Percentiles rank a stretch among this genome's conserved stretches.
These are phyloP conservation scores for Tulasnella sp. DNA, from an alignment of 768 basidiomycete species.

Conservation along the genomic window DNA sequence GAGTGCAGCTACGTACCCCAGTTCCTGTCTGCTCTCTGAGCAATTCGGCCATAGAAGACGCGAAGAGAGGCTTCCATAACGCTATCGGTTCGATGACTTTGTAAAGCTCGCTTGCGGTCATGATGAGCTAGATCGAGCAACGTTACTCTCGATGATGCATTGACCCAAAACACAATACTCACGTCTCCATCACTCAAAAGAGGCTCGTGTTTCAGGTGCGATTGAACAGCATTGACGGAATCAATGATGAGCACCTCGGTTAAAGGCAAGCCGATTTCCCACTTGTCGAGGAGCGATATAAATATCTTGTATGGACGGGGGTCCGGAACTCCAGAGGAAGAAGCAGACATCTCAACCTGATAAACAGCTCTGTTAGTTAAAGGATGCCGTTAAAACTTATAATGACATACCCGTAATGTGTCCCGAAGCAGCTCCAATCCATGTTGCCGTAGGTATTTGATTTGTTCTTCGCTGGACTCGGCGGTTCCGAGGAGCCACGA, in stretches of 20 bases:
- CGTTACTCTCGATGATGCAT: neutral
- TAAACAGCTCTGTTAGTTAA: neutral
- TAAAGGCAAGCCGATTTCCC: slow-evolving; percentile 82
- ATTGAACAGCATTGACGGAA: slow-evolving; percentile 51
- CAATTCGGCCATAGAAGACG: slow-evolving; percentile 11
- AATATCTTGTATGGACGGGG: slow-evolving; percentile 93
- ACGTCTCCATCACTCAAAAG: neutral
- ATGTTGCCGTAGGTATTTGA: slow-evolving; percentile 58
- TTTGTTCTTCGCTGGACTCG: slow-evolving; percentile 68
- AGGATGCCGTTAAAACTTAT: neutral
- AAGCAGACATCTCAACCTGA: slow-evolving; percentile 69
- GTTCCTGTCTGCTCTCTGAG: neutral
- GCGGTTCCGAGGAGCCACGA: slow-evolving; percentile 85
- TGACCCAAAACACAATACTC: neutral
- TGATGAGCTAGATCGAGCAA: slow-evolving; percentile 43
- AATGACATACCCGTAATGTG: slow-evolving; percentile 54
- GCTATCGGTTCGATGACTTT: slow-evolving; percentile 88
- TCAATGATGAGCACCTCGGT: slow-evolving; percentile 75
- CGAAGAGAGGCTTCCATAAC: slow-evolving; percentile 72
- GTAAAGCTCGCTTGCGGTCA: slow-evolving; percentile 82
- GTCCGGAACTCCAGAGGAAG: slow-evolving; percentile 63
- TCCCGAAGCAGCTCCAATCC: slow-evolving; percentile 61
- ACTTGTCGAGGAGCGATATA: slow-evolving; percentile 90
- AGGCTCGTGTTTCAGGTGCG: slow-evolving; percentile 37
- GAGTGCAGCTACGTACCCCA: neutral